Conservation (phyloP, 2,329 filamentous ascomycete species). For the Pseudogymnoascus destructans region DNA sequence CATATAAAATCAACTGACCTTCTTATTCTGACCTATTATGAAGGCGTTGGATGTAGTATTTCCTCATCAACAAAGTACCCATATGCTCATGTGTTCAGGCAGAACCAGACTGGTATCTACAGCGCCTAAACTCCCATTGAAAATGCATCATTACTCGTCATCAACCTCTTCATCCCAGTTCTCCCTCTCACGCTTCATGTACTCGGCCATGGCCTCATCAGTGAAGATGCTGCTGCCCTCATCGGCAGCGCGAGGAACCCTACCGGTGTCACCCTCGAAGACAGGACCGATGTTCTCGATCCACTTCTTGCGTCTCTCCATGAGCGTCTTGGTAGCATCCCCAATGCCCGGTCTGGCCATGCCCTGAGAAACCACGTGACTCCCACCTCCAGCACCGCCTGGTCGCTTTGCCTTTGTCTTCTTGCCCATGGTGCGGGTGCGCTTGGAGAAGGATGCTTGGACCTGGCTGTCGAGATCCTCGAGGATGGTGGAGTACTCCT, state of each 20-base stretch:
- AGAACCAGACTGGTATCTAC: neutral
- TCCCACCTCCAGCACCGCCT: constrained; percentile 61
- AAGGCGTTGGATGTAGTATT: neutral
- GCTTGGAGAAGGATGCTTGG: constrained; percentile 88
- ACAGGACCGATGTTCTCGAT: constrained; percentile 82
- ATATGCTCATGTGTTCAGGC: neutral
- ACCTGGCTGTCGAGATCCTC: constrained; percentile 94
- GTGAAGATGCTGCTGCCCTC: constrained; percentile 61
- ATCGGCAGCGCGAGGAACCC: constrained; percentile 55
- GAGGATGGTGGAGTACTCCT: constrained; percentile 92
- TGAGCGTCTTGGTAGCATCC: constrained; percentile 78
- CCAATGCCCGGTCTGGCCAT: constrained; percentile 71
- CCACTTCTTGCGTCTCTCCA: constrained; percentile 85
- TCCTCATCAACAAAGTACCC: neutral
- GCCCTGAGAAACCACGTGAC: constrained; percentile 45
- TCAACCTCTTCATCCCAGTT: constrained; percentile 53
- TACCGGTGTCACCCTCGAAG: constrained; percentile 59
- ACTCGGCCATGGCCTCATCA: constrained; percentile 54
- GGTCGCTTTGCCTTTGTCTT: constrained; percentile 79
- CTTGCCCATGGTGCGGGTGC: constrained; percentile 87
- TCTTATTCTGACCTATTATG: neutral
- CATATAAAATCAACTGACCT: neutral
- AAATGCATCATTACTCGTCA: constrained; percentile 21
- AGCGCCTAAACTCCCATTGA: neutral
- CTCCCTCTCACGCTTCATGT: constrained; percentile 72